Base-by-base conservation (phyloP, 495 filamentous ascomycete genomes). In the Oidiodendron maius region DNA sequence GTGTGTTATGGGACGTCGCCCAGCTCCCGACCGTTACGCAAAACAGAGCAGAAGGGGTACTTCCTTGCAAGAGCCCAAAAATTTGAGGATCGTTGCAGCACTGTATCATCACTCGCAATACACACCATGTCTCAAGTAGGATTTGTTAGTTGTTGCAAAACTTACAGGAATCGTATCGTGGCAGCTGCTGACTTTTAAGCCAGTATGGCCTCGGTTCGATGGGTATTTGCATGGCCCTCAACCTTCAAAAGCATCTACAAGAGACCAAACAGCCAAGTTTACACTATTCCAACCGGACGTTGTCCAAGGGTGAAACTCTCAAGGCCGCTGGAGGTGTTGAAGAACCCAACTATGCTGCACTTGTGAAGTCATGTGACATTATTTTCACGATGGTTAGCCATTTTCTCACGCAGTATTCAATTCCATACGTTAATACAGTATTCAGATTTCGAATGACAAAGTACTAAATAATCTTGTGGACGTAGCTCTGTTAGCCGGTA, bases 211-310 rank as follows among this genome's bases (percentile, higher is more conserved):
- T 69, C 17, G 68, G 68, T 13, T 67, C 62, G 4, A 69, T 69
- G 68, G 67, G 67, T n/a, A 49, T 59, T 24, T 66, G 58, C 22
- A 71, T 71, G 68, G 60, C 67, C 17, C 56, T 60, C 34, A 71
- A 70, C 44, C 55, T 71, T n/a, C 66, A 69, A 42, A 64, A 56
- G 26, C 48, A 66, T 46, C 53, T 70, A 1, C 23, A 21, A n/a
- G 38, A 32, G 11, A 56, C 55, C 18, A 25, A 38, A 15, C 17
- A 42, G 9, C 48, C 51, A 30, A 42, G 62, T 4, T 55, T 71
- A 16, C 46, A 45, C 22, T 66, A 61, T 50, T 60, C 53, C 18
- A 66, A 72, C 46, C 61, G 64, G 15, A 68, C 62, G 20, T 25
- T 62, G 35, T 61, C 68, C 2, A 59, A 60, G 13, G 64, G 67